These are phyloP conservation scores for Hygrocybe punicea DNA, from an alignment of 768 basidiomycete species.

Conservation along the genomic window DNA sequence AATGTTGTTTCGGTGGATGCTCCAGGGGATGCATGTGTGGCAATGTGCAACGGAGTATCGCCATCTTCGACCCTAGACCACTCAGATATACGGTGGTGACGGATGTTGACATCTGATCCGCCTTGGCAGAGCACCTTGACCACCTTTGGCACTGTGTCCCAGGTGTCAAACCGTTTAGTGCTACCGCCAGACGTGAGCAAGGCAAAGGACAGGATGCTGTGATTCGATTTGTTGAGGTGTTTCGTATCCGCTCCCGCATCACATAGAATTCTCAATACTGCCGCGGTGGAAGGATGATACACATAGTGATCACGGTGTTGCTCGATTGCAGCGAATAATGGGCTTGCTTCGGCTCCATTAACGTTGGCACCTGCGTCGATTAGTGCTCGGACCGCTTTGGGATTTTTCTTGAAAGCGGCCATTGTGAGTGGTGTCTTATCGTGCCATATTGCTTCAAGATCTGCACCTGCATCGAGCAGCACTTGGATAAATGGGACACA, in stretches of 20 bases:
- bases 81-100: background rate
- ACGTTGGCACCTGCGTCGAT: background rate
- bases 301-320: background rate
- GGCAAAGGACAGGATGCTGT: background rate
- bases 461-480: background rate
- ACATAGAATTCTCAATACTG: background rate
- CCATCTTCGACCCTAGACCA: background rate
- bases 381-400: background rate
- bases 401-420: background rate
- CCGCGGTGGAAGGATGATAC: background rate
- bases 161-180: background rate
- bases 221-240: background rate
- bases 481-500: background rate
- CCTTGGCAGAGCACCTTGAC: background rate
- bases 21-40: background rate
- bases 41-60: background rate
- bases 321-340: background rate
- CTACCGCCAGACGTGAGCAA: background rate
- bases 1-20: too few relatives aligned
- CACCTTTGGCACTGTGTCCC: background rate
- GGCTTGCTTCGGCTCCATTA: background rate
- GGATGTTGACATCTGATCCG: background rate
- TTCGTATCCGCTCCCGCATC: background rate
- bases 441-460: background rate
- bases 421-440: background rate